phyloP scores from a whole-genome alignment of 371 early-diverging fungal species.

The Lichtheimia ramosa region DNA sequence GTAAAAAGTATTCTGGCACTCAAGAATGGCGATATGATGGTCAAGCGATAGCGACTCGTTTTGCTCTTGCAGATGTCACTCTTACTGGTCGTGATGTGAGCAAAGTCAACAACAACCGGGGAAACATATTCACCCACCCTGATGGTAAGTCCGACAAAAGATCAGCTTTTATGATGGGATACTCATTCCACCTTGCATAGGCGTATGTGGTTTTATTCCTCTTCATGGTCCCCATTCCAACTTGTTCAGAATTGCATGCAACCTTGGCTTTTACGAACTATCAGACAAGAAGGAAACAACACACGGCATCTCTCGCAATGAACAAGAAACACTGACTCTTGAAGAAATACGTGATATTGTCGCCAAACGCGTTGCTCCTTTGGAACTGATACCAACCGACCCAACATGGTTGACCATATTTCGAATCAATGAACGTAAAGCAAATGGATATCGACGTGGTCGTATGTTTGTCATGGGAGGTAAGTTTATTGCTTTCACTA shows the following conservation, averaged over 20 bases:
- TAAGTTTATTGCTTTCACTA: conserved; percentile 1
- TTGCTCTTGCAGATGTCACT: conserved; percentile 17
- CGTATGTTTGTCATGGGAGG: conserved; percentile 41
- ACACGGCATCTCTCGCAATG: conserved; percentile 7
- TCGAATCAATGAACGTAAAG: conserved; percentile 37
- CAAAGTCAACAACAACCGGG: not conserved
- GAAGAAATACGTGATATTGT: conserved; percentile 6
- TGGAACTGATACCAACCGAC: not conserved
- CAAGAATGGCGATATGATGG: conserved; percentile 35
- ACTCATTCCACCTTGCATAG: not conserved
- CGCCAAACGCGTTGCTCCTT: not conserved
- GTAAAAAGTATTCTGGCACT: conserved; percentile 13
- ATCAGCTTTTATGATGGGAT: not conserved
- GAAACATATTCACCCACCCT: not conserved
- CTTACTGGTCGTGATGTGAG: not conserved
- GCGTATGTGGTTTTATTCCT: not conserved
- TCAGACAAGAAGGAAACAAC: not conserved
- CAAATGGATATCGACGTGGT: conserved; percentile 27
- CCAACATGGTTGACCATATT: conserved; percentile 23
- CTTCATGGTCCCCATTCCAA: not conserved
- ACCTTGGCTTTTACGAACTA: conserved; percentile 3
- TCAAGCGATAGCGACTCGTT: conserved; percentile 15
- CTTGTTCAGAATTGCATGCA: conserved; percentile 3
- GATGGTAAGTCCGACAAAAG: not conserved
- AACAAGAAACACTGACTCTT: not conserved